phyloP scores from a whole-genome alignment of 2,329 filamentous ascomycete species.

The Zasmidium cellare region DNA sequence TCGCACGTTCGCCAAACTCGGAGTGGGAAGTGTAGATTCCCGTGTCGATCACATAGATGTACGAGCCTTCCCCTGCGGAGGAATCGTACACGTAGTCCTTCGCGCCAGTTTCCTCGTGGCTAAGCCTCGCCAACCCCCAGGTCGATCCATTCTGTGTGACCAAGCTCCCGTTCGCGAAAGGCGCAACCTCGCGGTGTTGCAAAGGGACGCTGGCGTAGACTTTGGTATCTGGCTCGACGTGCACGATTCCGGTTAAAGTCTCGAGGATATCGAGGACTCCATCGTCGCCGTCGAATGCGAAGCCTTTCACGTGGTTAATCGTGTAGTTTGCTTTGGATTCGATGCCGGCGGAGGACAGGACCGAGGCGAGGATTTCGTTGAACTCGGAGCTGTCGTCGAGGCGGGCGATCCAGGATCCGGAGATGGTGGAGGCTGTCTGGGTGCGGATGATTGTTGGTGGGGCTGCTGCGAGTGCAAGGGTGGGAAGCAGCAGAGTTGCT shows the following conservation, averaged over 20 bases:
- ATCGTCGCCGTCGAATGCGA: conserved; percentile 38
- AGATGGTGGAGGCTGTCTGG: conserved; percentile 17
- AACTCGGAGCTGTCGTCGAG: conserved; percentile 15
- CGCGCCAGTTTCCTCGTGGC: conserved; percentile 23
- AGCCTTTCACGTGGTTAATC: conserved; percentile 40
- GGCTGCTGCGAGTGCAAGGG: background rate
- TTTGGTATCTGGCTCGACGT: conserved; percentile 42
- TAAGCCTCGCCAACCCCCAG: conserved; percentile 25
- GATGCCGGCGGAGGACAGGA: conserved; percentile 15
- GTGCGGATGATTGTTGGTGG: conserved; percentile 16
- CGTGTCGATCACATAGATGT: conserved; percentile 24
- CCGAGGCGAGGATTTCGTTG: conserved; percentile 13
- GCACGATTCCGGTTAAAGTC: conserved; percentile 34
- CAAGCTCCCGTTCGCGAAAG: conserved; percentile 8
- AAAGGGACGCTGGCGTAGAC: conserved; percentile 32
- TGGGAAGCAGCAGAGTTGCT: background rate
- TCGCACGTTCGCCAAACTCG: conserved; percentile 40
- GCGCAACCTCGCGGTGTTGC: conserved; percentile 1
- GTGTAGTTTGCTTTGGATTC: conserved; percentile 35
- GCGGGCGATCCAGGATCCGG: conserved; percentile 21
- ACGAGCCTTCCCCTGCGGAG: conserved; percentile 28
- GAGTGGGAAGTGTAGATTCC: conserved; percentile 27
- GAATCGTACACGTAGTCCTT: conserved; percentile 20
- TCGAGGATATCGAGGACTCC: conserved; percentile 33
- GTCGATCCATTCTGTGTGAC: conserved; percentile 17